These are phyloP conservation scores for Inga leiocalycina DNA, from an alignment of 306 rosid genomes.

Conservation along the genomic window DNA sequence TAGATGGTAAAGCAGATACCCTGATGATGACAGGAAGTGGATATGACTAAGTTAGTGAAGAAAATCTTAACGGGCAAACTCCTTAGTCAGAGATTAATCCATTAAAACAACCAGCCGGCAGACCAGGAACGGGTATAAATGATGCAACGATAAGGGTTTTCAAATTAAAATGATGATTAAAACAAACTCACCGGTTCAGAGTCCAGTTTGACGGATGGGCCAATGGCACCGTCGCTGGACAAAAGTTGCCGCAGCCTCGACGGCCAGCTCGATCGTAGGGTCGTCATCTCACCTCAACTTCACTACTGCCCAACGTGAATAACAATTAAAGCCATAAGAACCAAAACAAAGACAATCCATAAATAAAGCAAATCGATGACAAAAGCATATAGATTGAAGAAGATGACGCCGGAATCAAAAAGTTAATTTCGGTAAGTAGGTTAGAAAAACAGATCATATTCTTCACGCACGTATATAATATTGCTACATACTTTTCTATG, in stretches of 20 bases:
- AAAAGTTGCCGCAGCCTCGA: constrained; percentile 94
- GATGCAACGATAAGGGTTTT: neutral
- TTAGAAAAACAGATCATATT: constrained; percentile 39
- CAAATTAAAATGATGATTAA: neutral
- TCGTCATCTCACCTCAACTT: constrained; percentile 82
- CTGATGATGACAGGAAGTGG: neutral
- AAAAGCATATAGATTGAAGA: neutral
- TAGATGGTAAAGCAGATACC: neutral
- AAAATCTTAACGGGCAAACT: constrained; percentile 27
- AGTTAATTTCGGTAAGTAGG: neutral
- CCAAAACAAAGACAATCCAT: constrained; percentile 23
- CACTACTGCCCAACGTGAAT: constrained; percentile 51
- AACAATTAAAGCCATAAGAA: constrained; percentile 13
- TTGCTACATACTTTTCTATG: neutral
- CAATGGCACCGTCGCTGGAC: constrained; percentile 79
- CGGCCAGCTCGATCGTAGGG: constrained; percentile 91
- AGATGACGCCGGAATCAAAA: constrained; percentile 22
- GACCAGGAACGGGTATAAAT: neutral
- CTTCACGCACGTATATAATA: neutral
- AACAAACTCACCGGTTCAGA: constrained; percentile 79
- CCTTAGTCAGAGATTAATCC: constrained; percentile 5
- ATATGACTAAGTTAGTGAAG: neutral
- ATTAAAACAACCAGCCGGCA: constrained; percentile 26
- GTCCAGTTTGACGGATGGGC: constrained; percentile 83
- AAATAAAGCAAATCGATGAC: constrained; percentile 29